phyloP scores from a whole-genome alignment of 257 asterid species.

The Penstemon eatonii region DNA sequence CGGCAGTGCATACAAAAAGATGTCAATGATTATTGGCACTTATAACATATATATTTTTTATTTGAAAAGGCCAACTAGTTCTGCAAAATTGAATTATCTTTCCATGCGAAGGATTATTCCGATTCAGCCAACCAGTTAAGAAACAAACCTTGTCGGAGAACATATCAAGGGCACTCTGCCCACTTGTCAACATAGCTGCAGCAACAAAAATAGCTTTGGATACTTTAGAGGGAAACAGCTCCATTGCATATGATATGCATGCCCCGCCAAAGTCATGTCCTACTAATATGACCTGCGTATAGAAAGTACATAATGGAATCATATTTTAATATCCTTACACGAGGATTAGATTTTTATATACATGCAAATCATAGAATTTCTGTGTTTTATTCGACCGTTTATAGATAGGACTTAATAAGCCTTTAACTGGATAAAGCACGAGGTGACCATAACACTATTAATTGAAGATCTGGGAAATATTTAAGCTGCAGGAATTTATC shows the following conservation, averaged over 20 bases:
- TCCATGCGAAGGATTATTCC: conserved; percentile 10
- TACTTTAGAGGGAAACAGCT: conserved; percentile 64
- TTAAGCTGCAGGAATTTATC: background rate
- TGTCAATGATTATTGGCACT: background rate
- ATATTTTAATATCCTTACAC: background rate
- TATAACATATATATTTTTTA: background rate
- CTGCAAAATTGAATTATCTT: conserved; percentile 7
- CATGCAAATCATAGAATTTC: background rate
- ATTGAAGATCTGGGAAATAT: conserved; percentile 3
- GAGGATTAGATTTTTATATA: background rate
- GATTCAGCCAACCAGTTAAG: conserved; percentile 14
- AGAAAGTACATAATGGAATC: conserved; percentile 18
- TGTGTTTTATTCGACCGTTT: background rate
- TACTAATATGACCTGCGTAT: conserved; percentile 81
- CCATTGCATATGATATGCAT: conserved; percentile 89
- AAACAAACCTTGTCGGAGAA: conserved; percentile 77
- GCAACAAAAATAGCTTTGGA: conserved; percentile 87
- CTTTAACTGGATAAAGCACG: background rate
- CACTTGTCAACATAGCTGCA: conserved; percentile 87
- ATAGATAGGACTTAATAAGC: conserved; percentile 2
- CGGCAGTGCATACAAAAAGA: background rate
- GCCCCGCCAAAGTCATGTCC: conserved; percentile 99
- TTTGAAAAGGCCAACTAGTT: background rate
- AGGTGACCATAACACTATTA: background rate
- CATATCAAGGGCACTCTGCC: conserved; percentile 87